Percentiles rank a stretch among this genome's conserved stretches.
These are phyloP conservation scores for Neurospora sp. DNA, from an alignment of 495 filamentous ascomycete species.

Conservation along the genomic window DNA sequence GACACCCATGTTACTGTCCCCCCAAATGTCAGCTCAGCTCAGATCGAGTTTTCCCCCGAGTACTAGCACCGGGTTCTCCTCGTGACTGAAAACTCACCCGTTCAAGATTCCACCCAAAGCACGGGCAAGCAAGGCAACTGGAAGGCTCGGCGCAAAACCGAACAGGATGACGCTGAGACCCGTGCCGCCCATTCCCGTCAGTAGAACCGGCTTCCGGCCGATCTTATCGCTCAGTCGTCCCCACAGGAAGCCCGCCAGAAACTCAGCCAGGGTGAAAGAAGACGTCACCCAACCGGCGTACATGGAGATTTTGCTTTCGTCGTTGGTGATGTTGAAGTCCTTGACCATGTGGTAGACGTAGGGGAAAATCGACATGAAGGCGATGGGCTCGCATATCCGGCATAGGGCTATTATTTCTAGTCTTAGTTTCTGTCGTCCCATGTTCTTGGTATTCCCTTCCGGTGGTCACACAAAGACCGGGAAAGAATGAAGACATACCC, in stretches of 20 bases:
- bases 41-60: not conserved
- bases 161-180: constrained; percentile 90
- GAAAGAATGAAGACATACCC: constrained; percentile 37
- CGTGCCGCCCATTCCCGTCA: constrained; percentile 80
- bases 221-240: constrained; percentile 84
- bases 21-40: constrained; percentile 22
- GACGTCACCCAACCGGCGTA: constrained; percentile 97
- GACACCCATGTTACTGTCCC: constrained; percentile 70
- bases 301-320: constrained; percentile 70
- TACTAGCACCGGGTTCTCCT: not conserved
- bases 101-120: constrained; percentile 88
- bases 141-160: constrained; percentile 78
- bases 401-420: constrained; percentile 56
- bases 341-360: constrained; percentile 98
- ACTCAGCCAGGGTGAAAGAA: constrained; percentile 92
- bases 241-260: constrained; percentile 83
- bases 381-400: constrained; percentile 95
- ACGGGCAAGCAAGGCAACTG: constrained; percentile 75
- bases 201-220: constrained; percentile 84
- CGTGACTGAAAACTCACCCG: constrained; percentile 47
- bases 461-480: constrained; percentile 1
- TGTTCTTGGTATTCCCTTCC: not conserved
- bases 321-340: constrained; percentile 74
- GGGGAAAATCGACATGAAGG: constrained; percentile 98
- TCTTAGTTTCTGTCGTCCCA: not conserved